Percentiles rank a stretch among this genome's conserved stretches.
These are phyloP conservation scores for Trametes maxima DNA, from an alignment of 768 basidiomycete genomes.

Conservation along the genomic window DNA sequence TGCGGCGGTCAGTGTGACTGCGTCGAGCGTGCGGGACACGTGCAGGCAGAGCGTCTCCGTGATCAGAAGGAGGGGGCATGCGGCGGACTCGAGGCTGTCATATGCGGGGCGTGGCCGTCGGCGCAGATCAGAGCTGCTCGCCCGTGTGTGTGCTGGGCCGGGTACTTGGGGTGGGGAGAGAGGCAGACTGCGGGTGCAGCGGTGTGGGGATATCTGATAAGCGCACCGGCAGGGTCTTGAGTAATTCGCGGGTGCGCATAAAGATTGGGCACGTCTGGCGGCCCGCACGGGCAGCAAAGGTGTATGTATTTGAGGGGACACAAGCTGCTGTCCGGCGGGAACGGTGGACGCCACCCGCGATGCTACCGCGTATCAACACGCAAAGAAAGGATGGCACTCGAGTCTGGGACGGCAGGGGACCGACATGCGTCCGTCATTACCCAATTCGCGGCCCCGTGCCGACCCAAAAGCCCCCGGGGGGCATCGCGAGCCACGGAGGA, in stretches of 20 bases:
- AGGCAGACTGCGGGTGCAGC: slow-evolving; percentile 1
- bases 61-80: slow-evolving; percentile 17
- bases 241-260: not conserved
- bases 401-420: not conserved
- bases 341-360: slow-evolving; percentile 1
- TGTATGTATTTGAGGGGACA: not conserved
- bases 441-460: not conserved
- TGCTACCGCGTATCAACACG: not conserved
- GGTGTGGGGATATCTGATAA: not conserved
- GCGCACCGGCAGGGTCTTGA: not conserved
- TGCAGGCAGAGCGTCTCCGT: slow-evolving; percentile 7
- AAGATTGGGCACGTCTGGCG: not conserved
- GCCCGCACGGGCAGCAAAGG: not conserved
- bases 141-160: not conserved
- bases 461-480: not conserved
- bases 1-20: not conserved
- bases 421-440: not conserved
- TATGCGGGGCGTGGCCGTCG: not conserved
- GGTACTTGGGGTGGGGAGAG: not conserved
- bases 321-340: not conserved
- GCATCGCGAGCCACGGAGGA: not conserved
- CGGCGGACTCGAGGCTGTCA: slow-evolving; percentile 13
- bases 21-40: slow-evolving; percentile 4
- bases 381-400: not conserved
- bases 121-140: slow-evolving; percentile 10